Evolutionary conservation across 2,329 filamentous ascomycete species (phyloP).

Genomic region (Paracoccidioides lutzii): DNA sequence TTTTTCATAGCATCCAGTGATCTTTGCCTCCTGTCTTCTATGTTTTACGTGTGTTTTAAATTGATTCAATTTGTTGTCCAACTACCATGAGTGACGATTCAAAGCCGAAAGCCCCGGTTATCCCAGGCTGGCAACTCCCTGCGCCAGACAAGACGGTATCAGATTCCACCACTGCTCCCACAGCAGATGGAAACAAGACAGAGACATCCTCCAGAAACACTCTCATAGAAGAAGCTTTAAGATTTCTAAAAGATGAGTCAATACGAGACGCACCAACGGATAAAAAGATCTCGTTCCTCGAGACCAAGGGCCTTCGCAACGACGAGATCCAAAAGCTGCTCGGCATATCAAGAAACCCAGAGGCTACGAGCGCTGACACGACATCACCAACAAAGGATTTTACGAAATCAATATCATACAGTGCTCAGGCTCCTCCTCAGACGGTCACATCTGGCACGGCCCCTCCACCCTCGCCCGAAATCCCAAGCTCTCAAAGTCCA

Average conservation of each 20-base stretch:
- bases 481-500: background rate
- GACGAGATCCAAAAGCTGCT: conserved; percentile 59
- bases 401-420: background rate
- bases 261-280: conserved; percentile 57
- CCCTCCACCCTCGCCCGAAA: background rate
- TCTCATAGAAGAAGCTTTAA: conserved; percentile 54
- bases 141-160: conserved; percentile 8
- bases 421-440: background rate
- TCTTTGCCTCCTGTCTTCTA: background rate
- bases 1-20: background rate
- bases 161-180: conserved; percentile 13
- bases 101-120: conserved; percentile 20
- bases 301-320: conserved; percentile 58
- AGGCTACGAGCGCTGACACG: conserved; percentile 13
- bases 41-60: background rate
- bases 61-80: background rate
- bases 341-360: conserved; percentile 24
- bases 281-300: conserved; percentile 63
- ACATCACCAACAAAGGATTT: conserved; percentile 1
- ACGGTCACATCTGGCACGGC: background rate
- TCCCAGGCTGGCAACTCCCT: conserved; percentile 28
- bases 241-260: conserved; percentile 62
- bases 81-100: conserved; percentile 21
- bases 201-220: conserved; percentile 3
- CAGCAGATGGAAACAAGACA: conserved; percentile 12